phyloP scores from a whole-genome alignment of 345 rosid genomes.

The Hypericum perforatum region DNA sequence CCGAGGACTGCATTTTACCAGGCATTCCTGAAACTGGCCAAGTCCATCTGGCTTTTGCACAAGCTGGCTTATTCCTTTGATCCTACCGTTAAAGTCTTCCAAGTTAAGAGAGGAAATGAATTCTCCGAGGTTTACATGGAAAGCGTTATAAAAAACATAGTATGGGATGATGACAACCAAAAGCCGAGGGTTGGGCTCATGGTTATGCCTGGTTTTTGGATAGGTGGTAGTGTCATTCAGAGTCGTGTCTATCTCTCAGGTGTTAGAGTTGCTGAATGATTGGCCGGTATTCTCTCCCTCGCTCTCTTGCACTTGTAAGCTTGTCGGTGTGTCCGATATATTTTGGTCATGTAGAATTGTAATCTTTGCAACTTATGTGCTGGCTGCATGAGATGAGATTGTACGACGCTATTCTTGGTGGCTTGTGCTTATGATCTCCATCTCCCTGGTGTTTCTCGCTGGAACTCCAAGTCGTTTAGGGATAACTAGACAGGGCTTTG shows the following conservation, averaged over 20 bases:
- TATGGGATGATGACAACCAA: conserved; percentile 40
- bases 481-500: too few species aligned
- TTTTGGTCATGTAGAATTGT: conserved; percentile 10
- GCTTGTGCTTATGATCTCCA: too few species aligned
- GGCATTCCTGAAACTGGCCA: conserved; percentile 69
- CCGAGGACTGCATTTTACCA: conserved; percentile 75
- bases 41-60: conserved; percentile 71
- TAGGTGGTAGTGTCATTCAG: conserved; percentile 60
- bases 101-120: conserved; percentile 55
- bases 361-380: conserved; percentile 11
- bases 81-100: conserved; percentile 54
- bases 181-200: conserved; percentile 58
- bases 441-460: too few species aligned
- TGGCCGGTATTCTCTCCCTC: too few species aligned
- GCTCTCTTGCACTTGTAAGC: too few species aligned
- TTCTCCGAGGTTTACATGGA: conserved; percentile 78
- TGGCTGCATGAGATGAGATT: conserved; percentile 10
- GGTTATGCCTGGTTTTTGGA: conserved; percentile 86
- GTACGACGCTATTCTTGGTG: not conserved
- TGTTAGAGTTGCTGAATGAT: conserved; percentile 52
- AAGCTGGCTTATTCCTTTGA: conserved; percentile 66
- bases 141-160: conserved; percentile 53
- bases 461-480: too few species aligned
- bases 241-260: conserved; percentile 73
- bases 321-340: not conserved